Conservation (phyloP, 345 rosid species). For the Pistacia integerrima region DNA sequence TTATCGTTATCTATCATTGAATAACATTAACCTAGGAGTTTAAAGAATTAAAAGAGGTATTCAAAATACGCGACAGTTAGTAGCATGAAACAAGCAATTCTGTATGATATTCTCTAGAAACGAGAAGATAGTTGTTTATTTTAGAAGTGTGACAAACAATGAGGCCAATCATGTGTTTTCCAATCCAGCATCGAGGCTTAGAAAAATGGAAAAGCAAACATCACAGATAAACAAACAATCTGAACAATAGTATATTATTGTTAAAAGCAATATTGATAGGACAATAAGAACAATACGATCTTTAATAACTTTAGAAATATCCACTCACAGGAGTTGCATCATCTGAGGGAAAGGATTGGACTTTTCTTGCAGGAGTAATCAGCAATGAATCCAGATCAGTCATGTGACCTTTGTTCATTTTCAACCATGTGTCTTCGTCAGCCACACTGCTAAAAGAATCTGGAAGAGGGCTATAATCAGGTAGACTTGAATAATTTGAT, state of each 20-base stretch:
- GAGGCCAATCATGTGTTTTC: not conserved
- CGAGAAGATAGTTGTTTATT: not conserved
- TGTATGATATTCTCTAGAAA: not conserved
- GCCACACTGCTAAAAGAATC: slow-evolving; percentile 75
- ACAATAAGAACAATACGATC: not conserved
- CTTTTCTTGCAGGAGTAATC: slow-evolving; percentile 72
- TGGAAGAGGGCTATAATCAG: slow-evolving; percentile 83
- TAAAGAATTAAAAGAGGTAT: not conserved
- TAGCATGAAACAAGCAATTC: not conserved
- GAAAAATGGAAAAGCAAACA: not conserved
- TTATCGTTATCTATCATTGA: not conserved
- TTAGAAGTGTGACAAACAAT: not conserved
- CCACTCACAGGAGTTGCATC: slow-evolving; percentile 61
- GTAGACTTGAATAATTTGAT: slow-evolving; percentile 61
- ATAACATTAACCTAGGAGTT: not conserved
- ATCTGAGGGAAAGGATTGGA: slow-evolving; percentile 58
- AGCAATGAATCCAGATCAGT: slow-evolving; percentile 82
- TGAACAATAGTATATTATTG: not conserved
- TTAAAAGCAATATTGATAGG: too few relatives aligned
- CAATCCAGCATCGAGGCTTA: not conserved
- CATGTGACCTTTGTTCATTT: slow-evolving; percentile 83
- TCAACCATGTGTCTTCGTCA: slow-evolving; percentile 93
- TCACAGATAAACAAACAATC: not conserved
- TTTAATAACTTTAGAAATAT: not conserved
- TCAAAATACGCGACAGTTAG: not conserved